These are phyloP conservation scores for Akanthomyces dipterigenus DNA, from an alignment of 2,329 filamentous ascomycete genomes.

Conservation along the genomic window DNA sequence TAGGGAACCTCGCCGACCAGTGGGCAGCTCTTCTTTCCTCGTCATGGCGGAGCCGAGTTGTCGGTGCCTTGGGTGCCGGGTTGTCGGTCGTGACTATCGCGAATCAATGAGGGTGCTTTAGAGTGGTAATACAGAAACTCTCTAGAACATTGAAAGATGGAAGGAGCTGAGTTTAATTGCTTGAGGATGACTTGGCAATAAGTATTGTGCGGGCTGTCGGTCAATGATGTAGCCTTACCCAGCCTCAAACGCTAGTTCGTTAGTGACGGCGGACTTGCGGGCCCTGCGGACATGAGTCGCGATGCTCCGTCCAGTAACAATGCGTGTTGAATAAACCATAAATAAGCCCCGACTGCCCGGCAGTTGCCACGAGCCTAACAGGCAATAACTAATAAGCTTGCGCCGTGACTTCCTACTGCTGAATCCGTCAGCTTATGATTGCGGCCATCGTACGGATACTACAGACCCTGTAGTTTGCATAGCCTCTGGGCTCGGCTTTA, in stretches of 20 bases:
- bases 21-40: not conserved
- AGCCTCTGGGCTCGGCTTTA: not conserved
- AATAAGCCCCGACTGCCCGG: not conserved
- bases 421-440: too few species aligned
- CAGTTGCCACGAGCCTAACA: too few species aligned
- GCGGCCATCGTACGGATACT: too few species aligned
- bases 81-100: not conserved
- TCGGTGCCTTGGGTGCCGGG: not conserved
- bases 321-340: not conserved
- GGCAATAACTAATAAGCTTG: too few species aligned
- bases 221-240: constrained; percentile 20
- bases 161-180: not conserved
- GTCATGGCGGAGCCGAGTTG: not conserved
- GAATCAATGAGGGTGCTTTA: not conserved
- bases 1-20: not conserved
- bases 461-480: too few species aligned
- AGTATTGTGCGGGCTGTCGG: not conserved
- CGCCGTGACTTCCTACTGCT: too few species aligned
- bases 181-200: not conserved
- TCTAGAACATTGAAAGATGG: not conserved
- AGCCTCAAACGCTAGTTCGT: constrained; percentile 7
- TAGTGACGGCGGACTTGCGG: constrained; percentile 3
- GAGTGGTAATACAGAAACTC: not conserved
- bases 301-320: not conserved
- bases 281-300: constrained; percentile 3